Evolutionary conservation across 257 asterid species (phyloP).

Genomic region (Nicotiana benthamiana): DNA sequence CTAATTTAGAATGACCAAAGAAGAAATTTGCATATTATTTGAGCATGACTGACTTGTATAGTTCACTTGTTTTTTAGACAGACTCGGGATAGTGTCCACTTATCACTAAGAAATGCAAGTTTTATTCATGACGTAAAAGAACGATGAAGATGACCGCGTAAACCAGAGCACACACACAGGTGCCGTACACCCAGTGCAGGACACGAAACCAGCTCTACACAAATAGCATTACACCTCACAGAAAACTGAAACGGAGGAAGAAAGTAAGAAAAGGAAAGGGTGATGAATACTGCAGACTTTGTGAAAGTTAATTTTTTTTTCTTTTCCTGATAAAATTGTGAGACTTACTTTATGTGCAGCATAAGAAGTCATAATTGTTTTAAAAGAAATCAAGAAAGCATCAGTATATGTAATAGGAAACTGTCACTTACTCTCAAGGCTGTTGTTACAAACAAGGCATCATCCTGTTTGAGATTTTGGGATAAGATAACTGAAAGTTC

Average conservation of each 20-base stretch:
- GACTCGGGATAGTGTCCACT: not conserved
- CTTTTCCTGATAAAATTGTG: not conserved
- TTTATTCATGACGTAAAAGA: not conserved
- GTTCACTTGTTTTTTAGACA: not conserved
- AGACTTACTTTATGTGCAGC: not conserved
- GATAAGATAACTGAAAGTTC: slow-evolving; percentile 63
- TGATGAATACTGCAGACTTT: not conserved
- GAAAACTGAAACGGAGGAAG: not conserved
- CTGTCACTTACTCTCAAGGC: slow-evolving; percentile 65
- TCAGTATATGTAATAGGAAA: not conserved
- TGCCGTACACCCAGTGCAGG: not conserved
- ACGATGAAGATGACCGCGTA: not conserved
- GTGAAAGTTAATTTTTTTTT: not conserved
- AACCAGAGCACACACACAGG: not conserved
- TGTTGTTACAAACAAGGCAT: slow-evolving; percentile 65
- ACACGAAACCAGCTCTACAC: not conserved
- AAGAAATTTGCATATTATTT: not conserved
- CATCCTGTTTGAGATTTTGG: slow-evolving; percentile 62
- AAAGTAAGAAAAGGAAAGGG: not conserved
- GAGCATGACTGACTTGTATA: not conserved
- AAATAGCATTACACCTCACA: slow-evolving; percentile 1
- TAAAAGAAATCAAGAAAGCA: not conserved
- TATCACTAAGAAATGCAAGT: not conserved
- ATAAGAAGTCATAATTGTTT: not conserved
- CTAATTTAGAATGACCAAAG: not conserved